phyloP scores from a whole-genome alignment of 805 yeast genomes.

The Candida caryicola region DNA sequence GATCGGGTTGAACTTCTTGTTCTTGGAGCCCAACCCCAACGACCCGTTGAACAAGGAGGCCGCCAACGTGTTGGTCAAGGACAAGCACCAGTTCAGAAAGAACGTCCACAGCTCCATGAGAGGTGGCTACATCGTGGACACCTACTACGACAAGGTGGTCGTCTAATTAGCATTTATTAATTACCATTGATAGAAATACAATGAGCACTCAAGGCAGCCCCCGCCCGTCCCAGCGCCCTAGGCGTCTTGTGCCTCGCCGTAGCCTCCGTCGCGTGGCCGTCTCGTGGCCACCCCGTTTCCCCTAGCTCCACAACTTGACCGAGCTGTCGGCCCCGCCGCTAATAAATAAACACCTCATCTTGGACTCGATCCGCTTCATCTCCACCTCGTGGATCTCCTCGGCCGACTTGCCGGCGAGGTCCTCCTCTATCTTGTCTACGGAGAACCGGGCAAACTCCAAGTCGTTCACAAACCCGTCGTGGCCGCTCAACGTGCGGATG shows the following conservation, averaged over 20 bases:
- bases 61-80: conserved; percentile 51
- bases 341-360: conserved; percentile 60
- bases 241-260: neutral
- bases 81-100: conserved; percentile 44
- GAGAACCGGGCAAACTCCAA: conserved; percentile 51
- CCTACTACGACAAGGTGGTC: conserved; percentile 9
- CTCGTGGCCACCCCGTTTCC: neutral
- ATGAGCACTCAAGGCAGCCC: no score
- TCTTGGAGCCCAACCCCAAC: conserved; percentile 85
- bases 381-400: conserved; percentile 24
- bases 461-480: conserved; percentile 74
- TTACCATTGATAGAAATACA: neutral
- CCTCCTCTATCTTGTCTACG: conserved; percentile 1
- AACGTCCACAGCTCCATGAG: conserved; percentile 64
- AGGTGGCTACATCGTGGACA: conserved; percentile 58
- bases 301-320: conserved; percentile 53
- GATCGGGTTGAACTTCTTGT: conserved; percentile 80
- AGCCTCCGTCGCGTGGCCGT: neutral
- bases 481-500: conserved; percentile 52
- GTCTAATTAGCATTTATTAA: neutral
- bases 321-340: conserved; percentile 63
- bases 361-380: conserved; percentile 34
- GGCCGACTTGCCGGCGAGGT: conserved; percentile 10
- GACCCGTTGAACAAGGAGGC: conserved; percentile 95
- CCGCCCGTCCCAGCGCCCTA: no score